Base-by-base conservation (phyloP, 805 yeast genomes). In the Saccharomyces mikatae region DNA sequence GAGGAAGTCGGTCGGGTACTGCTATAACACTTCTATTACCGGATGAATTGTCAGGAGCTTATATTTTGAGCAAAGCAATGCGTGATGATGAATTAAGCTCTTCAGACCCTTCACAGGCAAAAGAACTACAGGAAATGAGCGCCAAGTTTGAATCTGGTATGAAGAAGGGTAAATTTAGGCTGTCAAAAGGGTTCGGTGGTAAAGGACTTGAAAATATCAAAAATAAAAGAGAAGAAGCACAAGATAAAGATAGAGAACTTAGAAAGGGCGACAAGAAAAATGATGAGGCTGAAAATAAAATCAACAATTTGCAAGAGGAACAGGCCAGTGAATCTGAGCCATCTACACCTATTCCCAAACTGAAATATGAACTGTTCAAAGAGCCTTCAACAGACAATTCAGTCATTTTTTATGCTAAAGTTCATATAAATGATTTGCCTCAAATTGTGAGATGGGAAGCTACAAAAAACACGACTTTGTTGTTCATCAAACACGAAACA, bases 131-230 rank as follows among this genome's bases (percentile, higher is more conserved):
- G 36, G 66, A 66, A 13, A 74, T 90, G 66, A 82, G 87, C 0
- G 69, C 74, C 3, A 62, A 70, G 44, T 89, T 87, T 67, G 71
- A 80, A 54, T 75, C 71, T 13, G 88, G 85, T 54, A 75, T 88
- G 56, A 82, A 83, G 58, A 66, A 73, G 1, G 96, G 96, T 0
- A 82, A 84, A 52, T 84, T 77, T 64, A 80, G 77, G 60, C 76
- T 80, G 55, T 78, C 80, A 27, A 80, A 82, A 53, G 99, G 99
- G 0, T 94, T 90, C 73, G 96, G 97, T 3, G 99, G 99, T 22
- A 85, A 87, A 60, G 98, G 98, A 1, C 75, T 91, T 52, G 92
- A 85, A 47, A 86, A 85, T 58, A 72, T 91, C 46, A 91, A 88
- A 56, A 81, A 82, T 56, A 65, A 52, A 62, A 63, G 55, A 46